Evolutionary conservation across 208 protist species (phyloP).

Genomic region (Leishmania tarentolae): DNA sequence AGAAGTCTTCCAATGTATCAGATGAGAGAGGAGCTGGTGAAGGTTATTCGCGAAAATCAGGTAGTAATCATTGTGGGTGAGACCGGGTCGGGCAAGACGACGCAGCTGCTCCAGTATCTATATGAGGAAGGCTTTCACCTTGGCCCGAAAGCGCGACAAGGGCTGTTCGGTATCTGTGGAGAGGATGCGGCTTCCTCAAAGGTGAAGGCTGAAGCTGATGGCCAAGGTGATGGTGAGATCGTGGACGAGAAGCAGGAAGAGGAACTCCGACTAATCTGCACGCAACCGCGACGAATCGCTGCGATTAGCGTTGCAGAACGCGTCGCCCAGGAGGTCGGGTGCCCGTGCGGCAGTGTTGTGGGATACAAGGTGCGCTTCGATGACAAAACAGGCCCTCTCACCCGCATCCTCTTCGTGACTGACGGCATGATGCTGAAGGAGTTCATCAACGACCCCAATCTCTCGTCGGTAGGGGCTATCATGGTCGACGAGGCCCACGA

Average conservation of each 20-base stretch:
- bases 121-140: conserved; percentile 84
- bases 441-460: conserved; percentile 93
- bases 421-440: conserved; percentile 99
- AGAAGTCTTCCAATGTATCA: conserved; percentile 94
- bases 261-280: conserved; percentile 90
- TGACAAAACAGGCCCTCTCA: conserved; percentile 92
- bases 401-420: conserved; percentile 97
- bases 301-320: conserved; percentile 98
- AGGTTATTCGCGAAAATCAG: conserved; percentile 63
- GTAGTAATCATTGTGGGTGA: conserved; percentile 94
- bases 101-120: conserved; percentile 92
- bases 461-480: conserved; percentile 95
- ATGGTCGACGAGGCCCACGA: conserved; percentile 99
- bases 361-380: conserved; percentile 98
- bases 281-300: conserved; percentile 99
- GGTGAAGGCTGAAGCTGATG: not conserved
- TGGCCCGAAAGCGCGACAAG: not conserved
- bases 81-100: conserved; percentile 94
- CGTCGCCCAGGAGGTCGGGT: conserved; percentile 96
- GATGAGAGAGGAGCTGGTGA: conserved; percentile 89
- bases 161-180: not conserved
- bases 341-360: conserved; percentile 88
- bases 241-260: conserved; percentile 40
- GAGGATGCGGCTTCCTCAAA: not conserved
- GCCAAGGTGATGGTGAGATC: not conserved